A percentile compares a stretch with the other conserved stretches of the same genome.
phyloP scores from a whole-genome alignment of 192 early-diverging fungal species.

The Coemansia umbellata region DNA sequence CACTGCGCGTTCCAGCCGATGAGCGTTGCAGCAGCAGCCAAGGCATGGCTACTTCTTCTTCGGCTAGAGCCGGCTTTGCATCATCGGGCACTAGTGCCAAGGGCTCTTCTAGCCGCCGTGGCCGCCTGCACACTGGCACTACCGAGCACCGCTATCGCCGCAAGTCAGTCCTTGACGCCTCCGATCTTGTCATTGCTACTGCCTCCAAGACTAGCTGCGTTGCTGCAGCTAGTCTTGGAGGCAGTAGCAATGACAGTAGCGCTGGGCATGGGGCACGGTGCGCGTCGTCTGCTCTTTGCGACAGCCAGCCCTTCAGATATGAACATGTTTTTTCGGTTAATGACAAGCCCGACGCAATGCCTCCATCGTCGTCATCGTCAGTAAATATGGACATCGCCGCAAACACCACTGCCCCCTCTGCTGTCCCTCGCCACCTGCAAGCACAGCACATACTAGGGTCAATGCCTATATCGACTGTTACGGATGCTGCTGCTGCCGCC shows the following conservation, averaged over 20 bases:
- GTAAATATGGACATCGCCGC: too few relatives aligned
- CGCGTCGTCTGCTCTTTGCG: constrained; percentile 25
- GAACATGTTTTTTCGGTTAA: constrained; percentile 44
- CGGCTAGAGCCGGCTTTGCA: background rate
- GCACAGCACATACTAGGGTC: background rate
- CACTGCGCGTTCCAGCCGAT: constrained; percentile 7
- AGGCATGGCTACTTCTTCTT: background rate
- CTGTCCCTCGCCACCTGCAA: background rate
- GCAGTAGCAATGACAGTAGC: constrained; percentile 14
- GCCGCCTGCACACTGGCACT: constrained; percentile 31
- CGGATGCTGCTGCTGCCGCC: background rate
- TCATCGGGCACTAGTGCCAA: background rate
- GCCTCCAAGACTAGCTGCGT: background rate
- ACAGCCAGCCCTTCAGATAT: constrained; percentile 19
- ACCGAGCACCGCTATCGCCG: constrained; percentile 52
- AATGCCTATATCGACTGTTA: too few relatives aligned
- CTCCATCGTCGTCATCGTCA: background rate
- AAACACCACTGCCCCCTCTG: background rate
- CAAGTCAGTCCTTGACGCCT: constrained; percentile 38
- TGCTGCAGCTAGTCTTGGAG: background rate
- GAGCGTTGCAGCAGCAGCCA: background rate
- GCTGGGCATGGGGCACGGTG: constrained; percentile 13
- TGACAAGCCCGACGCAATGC: constrained; percentile 7
- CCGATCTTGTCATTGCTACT: constrained; percentile 19
- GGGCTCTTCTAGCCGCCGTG: background rate